Percentiles rank a stretch among this genome's conserved stretches.
These are phyloP conservation scores for Coemansia sp. DNA, from an alignment of 192 early-diverging fungal genomes.

Conservation along the genomic window DNA sequence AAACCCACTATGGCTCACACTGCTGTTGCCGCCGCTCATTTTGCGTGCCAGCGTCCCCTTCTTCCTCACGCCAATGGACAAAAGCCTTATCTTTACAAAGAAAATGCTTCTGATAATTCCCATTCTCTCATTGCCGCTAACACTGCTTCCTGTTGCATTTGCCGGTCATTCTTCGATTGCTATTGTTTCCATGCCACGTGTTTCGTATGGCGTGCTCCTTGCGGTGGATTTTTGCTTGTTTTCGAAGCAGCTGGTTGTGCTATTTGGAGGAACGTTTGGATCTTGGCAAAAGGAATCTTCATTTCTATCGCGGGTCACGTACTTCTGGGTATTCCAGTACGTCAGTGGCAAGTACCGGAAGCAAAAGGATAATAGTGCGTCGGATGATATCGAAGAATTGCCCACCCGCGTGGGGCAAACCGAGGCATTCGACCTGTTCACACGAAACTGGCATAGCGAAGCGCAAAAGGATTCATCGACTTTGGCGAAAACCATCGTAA, in stretches of 20 bases:
- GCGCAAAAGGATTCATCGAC: neutral
- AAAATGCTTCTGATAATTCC: neutral
- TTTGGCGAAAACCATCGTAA: conserved; percentile 10
- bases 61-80: neutral
- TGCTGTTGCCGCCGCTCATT: neutral
- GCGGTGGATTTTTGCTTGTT: conserved; percentile 6
- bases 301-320: conserved; percentile 22
- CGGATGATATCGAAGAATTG: neutral
- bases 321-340: conserved; percentile 33
- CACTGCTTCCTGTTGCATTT: neutral
- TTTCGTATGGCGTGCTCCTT: neutral
- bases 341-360: neutral
- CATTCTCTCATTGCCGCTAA: neutral
- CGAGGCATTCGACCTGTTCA: neutral
- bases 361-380: too few species aligned
- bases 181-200: neutral
- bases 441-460: conserved; percentile 6
- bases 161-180: too few species aligned
- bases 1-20: neutral
- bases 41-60: neutral
- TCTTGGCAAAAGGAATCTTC: neutral
- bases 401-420: conserved; percentile 13
- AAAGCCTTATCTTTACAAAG: too few species aligned
- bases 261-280: too few species aligned
- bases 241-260: neutral